Conservation (phyloP, 345 rosid species). For the Laguncularia racemosa region DNA sequence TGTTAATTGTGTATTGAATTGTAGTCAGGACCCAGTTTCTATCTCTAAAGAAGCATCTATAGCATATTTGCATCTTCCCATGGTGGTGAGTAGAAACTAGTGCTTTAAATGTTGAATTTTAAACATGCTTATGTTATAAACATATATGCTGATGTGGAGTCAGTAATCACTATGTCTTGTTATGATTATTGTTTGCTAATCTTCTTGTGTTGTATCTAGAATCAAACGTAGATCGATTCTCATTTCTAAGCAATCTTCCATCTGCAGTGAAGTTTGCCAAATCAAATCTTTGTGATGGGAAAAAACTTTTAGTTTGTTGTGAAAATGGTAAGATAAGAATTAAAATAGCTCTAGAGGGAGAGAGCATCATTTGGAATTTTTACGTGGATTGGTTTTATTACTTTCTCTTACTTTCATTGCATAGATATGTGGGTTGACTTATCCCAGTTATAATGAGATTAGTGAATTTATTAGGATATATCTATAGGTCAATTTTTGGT, state of each 20-base stretch:
- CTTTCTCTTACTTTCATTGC: too few relatives aligned
- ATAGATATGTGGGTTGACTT: too few relatives aligned
- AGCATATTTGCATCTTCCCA: constrained; percentile 63
- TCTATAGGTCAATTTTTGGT: too few relatives aligned
- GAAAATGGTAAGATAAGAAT: constrained; percentile 59
- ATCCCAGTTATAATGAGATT: too few relatives aligned
- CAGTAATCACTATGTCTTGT: neutral
- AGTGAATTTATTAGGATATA: too few relatives aligned
- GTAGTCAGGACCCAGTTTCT: constrained; percentile 43
- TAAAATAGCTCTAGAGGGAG: neutral
- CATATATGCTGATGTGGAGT: neutral
- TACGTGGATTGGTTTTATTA: neutral
- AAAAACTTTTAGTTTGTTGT: constrained; percentile 68
- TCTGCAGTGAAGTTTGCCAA: constrained; percentile 56
- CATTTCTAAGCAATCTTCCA: constrained; percentile 53
- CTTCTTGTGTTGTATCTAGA: constrained; percentile 31
- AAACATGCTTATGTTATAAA: too few relatives aligned
- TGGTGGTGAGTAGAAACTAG: constrained; percentile 43
- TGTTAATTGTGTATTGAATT: constrained; percentile 56
- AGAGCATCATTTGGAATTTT: neutral
- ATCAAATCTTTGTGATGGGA: constrained; percentile 38
- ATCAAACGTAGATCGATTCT: constrained; percentile 73
- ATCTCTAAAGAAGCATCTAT: constrained; percentile 21
- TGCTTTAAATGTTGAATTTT: too few relatives aligned
- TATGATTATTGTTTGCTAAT: constrained; percentile 1